These are phyloP conservation scores for Tolypocladium pustulatum DNA, from an alignment of 2,329 filamentous ascomycete genomes.

Conservation along the genomic window DNA sequence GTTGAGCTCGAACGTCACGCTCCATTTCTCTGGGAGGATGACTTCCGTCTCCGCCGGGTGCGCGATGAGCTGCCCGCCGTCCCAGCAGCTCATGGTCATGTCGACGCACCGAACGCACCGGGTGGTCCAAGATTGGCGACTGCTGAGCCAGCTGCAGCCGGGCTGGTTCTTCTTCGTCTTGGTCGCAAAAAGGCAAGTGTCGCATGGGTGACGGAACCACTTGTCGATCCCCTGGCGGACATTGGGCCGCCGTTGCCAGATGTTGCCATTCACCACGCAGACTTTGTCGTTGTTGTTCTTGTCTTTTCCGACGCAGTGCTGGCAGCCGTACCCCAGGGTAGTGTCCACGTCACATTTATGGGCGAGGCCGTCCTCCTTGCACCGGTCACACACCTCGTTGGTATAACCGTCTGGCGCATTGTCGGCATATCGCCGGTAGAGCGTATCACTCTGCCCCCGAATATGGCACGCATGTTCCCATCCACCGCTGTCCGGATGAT, in stretches of 20 bases:
- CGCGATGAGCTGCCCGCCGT: conserved; percentile 4
- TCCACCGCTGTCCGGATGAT: not conserved
- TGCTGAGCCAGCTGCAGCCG: conserved; percentile 12
- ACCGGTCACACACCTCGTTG: conserved; percentile 6
- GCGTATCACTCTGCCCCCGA: not conserved
- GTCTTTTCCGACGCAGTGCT: conserved; percentile 7
- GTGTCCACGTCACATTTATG: conserved; percentile 13
- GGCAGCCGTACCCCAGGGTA: conserved; percentile 9
- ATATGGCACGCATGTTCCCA: conserved; percentile 6
- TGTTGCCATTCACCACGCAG: conserved; percentile 3
- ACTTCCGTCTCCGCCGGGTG: conserved; percentile 1
- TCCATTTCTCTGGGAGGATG: conserved; percentile 7
- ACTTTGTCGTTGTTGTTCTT: not conserved
- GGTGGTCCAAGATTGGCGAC: conserved; percentile 9
- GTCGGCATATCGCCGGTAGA: conserved; percentile 8
- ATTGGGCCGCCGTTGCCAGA: conserved; percentile 7
- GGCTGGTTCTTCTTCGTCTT: not conserved
- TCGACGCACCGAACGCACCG: conserved; percentile 11
- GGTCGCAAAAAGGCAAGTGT: conserved; percentile 8
- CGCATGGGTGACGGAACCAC: conserved; percentile 15
- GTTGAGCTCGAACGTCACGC: conserved; percentile 2
- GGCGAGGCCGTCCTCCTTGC: not conserved
- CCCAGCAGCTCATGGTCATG: conserved; percentile 10
- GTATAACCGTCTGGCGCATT: conserved; percentile 5
- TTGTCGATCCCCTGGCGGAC: conserved; percentile 4